phyloP scores from a whole-genome alignment of 2,329 filamentous ascomycete genomes.

The Tolypocladium endophyticum region DNA sequence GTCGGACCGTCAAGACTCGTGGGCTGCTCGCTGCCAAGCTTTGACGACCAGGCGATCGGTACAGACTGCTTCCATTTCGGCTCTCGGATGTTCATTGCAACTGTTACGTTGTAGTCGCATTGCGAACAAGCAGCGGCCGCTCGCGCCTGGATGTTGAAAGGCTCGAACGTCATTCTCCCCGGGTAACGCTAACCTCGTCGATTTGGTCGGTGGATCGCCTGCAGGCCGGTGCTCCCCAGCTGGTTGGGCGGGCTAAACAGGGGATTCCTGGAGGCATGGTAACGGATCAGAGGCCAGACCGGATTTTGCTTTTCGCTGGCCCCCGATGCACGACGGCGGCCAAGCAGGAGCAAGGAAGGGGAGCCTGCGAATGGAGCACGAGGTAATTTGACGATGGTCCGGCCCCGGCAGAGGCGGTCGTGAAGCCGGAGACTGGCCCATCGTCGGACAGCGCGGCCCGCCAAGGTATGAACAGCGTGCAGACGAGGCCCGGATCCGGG shows the following conservation, averaged over 20 bases:
- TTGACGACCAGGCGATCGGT: no score
- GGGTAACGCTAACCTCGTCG: neutral
- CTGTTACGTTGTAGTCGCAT: no score
- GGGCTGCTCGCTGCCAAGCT: neutral
- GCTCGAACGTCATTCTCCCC: neutral
- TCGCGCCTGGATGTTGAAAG: neutral
- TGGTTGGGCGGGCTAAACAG: slow-evolving; percentile 1
- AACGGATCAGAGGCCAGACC: neutral
- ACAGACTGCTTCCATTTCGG: neutral
- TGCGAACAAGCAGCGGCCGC: neutral
- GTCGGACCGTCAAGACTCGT: neutral
- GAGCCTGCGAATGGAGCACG: neutral
- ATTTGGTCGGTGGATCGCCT: neutral
- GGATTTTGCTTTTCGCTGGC: neutral
- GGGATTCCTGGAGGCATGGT: neutral
- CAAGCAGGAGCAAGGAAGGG: neutral
- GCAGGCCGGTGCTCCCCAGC: neutral
- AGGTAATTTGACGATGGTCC: neutral
- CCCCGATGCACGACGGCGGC: neutral
- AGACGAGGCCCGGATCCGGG: neutral
- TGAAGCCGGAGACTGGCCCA: neutral
- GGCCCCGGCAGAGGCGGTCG: neutral
- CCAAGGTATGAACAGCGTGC: neutral
- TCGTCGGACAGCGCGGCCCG: neutral
- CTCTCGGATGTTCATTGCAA: neutral